Evolutionary conservation across 208 protist species (phyloP).

Genomic region (Acanthamoeba royreba): DNA sequence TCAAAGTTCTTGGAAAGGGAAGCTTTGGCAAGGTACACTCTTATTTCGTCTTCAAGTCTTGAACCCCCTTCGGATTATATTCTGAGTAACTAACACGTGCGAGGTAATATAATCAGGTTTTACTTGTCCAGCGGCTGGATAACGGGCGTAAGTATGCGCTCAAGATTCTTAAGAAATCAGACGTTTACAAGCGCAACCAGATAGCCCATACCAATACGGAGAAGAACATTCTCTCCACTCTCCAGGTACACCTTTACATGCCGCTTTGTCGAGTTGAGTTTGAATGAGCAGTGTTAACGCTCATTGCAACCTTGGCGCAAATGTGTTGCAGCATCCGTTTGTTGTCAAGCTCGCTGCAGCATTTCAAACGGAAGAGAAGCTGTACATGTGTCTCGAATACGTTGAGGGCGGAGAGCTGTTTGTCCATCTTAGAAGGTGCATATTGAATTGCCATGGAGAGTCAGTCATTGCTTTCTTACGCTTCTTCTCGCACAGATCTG

Average conservation of each 20-base stretch:
- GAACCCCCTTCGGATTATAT: no score
- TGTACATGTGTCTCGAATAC: slow-evolving; percentile 82
- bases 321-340: slow-evolving; percentile 84
- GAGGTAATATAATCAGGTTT: no score
- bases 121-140: neutral
- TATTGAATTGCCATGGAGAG: neutral
- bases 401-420: slow-evolving; percentile 84
- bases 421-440: slow-evolving; percentile 75
- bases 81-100: no score
- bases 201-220: slow-evolving; percentile 64
- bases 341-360: slow-evolving; percentile 77
- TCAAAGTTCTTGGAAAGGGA: slow-evolving; percentile 69
- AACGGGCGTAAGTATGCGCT: slow-evolving; percentile 9
- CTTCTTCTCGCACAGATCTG: no score
- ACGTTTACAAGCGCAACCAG: slow-evolving; percentile 6
- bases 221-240: slow-evolving; percentile 33
- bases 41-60: no score
- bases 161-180: slow-evolving; percentile 33
- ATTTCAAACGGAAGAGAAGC: slow-evolving; percentile 76
- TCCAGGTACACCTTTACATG: neutral
- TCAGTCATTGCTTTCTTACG: neutral
- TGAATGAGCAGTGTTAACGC: no score
- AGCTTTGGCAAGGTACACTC: slow-evolving; percentile 66
- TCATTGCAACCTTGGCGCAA: no score
- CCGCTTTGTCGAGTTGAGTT: no score